These are phyloP conservation scores for Neonectria sp. DNA, from an alignment of 2,329 filamentous ascomycete species.

Conservation along the genomic window DNA sequence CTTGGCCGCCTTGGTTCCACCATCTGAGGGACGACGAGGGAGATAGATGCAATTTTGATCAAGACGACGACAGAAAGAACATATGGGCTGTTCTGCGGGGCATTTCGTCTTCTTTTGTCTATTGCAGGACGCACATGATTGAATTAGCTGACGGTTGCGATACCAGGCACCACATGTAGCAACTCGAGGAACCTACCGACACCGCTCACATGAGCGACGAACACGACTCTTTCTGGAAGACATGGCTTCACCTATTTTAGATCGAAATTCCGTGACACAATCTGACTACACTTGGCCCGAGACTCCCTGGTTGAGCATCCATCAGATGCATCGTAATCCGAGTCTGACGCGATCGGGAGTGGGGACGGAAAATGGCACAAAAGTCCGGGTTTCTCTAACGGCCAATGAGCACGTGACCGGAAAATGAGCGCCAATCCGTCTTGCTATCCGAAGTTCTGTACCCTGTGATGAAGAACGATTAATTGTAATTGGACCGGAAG, in stretches of 20 bases:
- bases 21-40: conserved; percentile 31
- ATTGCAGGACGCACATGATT: no score
- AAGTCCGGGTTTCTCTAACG: neutral
- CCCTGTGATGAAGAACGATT: neutral
- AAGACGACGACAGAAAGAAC: conserved; percentile 40
- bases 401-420: conserved; percentile 2
- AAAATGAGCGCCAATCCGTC: neutral
- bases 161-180: neutral
- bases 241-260: neutral
- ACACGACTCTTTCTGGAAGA: conserved; percentile 18
- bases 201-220: conserved; percentile 44
- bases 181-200: conserved; percentile 31
- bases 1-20: neutral
- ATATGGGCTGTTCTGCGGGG: conserved; percentile 42
- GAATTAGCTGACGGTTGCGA: no score
- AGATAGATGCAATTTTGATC: conserved; percentile 41
- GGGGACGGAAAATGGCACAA: conserved; percentile 17
- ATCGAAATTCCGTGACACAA: neutral
- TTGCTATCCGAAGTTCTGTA: neutral
- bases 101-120: conserved; percentile 47
- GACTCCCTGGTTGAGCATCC: neutral
- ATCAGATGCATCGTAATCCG: neutral
- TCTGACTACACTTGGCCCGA: neutral
- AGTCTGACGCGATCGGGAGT: neutral
- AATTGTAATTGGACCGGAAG: no score